phyloP scores from a whole-genome alignment of 208 protist genomes.

The Trypanosoma boissoni region DNA sequence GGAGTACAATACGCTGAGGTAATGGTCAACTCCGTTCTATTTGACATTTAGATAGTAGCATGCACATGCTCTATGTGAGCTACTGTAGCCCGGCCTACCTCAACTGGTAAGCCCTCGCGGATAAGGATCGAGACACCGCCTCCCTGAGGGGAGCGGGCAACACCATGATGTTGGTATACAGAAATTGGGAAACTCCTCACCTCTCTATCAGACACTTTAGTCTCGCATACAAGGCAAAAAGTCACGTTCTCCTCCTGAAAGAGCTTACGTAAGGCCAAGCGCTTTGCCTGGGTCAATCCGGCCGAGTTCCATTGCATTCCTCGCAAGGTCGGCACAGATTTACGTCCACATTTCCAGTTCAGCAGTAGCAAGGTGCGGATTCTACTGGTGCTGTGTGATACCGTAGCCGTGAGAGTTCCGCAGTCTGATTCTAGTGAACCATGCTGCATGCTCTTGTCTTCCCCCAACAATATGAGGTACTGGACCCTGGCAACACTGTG shows the following conservation, averaged over 20 bases:
- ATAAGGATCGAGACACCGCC: conserved; percentile 12
- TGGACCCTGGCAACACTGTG: too few relatives aligned
- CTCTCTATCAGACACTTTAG: conserved; percentile 1
- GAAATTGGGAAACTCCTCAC: conserved; percentile 6
- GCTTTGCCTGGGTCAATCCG: conserved; percentile 8
- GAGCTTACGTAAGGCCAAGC: conserved; percentile 1
- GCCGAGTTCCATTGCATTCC: conserved; percentile 13
- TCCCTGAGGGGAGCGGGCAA: conserved; percentile 9
- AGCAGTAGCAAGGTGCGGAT: neutral
- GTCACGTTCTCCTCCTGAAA: conserved; percentile 5
- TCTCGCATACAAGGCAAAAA: conserved; percentile 17
- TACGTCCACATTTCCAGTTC: conserved; percentile 2
- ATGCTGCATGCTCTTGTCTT: too few relatives aligned
- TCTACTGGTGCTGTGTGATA: too few relatives aligned
- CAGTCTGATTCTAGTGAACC: too few relatives aligned
- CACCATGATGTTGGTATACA: conserved; percentile 15
- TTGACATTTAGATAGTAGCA: neutral
- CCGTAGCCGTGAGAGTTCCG: too few relatives aligned
- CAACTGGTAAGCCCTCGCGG: conserved; percentile 4
- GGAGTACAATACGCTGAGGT: conserved; percentile 12
- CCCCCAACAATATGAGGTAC: too few relatives aligned
- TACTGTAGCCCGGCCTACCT: neutral
- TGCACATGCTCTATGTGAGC: neutral
- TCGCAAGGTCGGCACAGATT: conserved; percentile 2
- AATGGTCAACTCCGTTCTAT: neutral